phyloP scores from a whole-genome alignment of 2,329 filamentous ascomycete species.

The Scedosporium dehoogii region DNA sequence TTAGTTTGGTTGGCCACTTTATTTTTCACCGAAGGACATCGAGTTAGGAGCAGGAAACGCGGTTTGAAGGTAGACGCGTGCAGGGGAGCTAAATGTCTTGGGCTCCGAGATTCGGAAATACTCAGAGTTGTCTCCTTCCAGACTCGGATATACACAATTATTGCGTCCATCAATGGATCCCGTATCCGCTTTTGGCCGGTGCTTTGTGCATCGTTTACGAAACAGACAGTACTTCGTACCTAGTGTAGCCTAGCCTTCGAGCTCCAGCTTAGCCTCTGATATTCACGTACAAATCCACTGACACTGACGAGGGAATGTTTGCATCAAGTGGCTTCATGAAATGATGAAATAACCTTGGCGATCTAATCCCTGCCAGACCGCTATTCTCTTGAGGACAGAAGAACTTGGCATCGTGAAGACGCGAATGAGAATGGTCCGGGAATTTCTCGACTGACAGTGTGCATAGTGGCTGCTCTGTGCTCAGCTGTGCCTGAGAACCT shows the following conservation, averaged over 20 bases:
- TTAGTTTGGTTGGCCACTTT: background rate
- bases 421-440: slow-evolving; percentile 7
- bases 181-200: too few relatives aligned
- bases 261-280: too few relatives aligned
- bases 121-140: background rate
- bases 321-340: too few relatives aligned
- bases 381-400: background rate
- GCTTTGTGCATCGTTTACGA: too few relatives aligned
- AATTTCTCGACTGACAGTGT: background rate
- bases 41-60: background rate
- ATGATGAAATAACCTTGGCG: too few relatives aligned
- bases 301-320: too few relatives aligned
- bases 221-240: too few relatives aligned
- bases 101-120: background rate
- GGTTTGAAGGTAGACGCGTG: background rate
- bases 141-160: background rate
- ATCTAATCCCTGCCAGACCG: background rate
- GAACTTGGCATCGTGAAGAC: slow-evolving; percentile 7
- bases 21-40: background rate
- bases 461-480: background rate
- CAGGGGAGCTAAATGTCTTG: background rate
- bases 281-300: too few relatives aligned
- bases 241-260: too few relatives aligned
- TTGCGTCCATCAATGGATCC: too few relatives aligned
- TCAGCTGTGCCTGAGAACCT: background rate